Evolutionary conservation across 148 eudicot species (phyloP), one percentile per base, ranked within the genome.

Genomic region (Tetragonia tetragonoides): DNA sequence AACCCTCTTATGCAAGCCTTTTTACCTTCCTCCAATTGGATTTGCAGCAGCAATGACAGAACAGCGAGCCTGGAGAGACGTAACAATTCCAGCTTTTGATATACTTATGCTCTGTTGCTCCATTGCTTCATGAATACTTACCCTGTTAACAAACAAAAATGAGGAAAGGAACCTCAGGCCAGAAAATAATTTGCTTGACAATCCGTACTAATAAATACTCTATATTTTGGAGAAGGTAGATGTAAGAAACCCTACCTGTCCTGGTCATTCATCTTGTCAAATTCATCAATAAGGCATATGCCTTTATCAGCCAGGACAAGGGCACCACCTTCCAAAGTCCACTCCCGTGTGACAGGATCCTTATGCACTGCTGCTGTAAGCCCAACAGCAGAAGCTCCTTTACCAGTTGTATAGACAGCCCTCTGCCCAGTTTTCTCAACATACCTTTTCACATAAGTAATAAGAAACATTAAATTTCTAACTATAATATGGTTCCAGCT

Each of bases 1-100:
- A 28, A 28, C 3, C 67, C 60, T 12, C 3, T 17, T 15, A 14
- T 63, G 24, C 60, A 66, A 46, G 40, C 21, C 15, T 53, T 3
- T 61, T 79, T 83, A 95, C 99, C 99, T 95, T 87, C 99, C 99
- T 75, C 97, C 99, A 82, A 93, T 86, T 68, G 99, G 99, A 85
- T 95, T 95, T 73, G 99, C 99, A 76, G 99, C 99, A 81, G 99
- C 99, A 87, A 95, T 90, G 54, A 95, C 99, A 78, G 99, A 93
- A 75, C 99, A 95, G 28, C 99, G 90, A 77, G 99, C 99, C 83
- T 95, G 99, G 51, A 95, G 97, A 24, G 99, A 95, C 70, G 99
- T 95, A 71, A 95, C 99, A 77, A 95, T 95, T 76, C 99, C 99
- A 80, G 99, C 99, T 82, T 95, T 95, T 63, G 99, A 95, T 81